Evolutionary conservation across 2,329 filamentous ascomycete genomes (phyloP).

Genomic region (Fusarium incarnatum): DNA sequence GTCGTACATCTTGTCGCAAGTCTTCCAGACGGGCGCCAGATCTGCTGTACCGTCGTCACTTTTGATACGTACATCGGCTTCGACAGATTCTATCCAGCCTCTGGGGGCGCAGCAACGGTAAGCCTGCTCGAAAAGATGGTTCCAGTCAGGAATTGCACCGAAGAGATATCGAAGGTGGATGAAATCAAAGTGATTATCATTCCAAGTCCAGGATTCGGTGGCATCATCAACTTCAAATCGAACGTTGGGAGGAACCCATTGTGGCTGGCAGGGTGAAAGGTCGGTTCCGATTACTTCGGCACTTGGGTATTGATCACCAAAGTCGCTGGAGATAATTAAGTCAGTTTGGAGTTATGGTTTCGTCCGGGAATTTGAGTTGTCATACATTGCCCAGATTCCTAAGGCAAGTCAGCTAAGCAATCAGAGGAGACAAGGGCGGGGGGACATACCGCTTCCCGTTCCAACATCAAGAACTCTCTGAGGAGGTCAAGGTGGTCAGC

Average conservation of each 20-base stretch:
- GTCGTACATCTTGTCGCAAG: slow-evolving; percentile 12
- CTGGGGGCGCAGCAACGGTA: slow-evolving; percentile 37
- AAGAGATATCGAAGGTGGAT: slow-evolving; percentile 40
- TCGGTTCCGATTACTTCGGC: slow-evolving; percentile 34
- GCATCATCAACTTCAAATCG: slow-evolving; percentile 40
- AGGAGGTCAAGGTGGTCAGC: accelerated
- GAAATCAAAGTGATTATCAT: slow-evolving; percentile 25
- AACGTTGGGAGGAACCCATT: slow-evolving; percentile 41
- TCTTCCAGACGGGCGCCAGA: neutral
- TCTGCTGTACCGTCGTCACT: slow-evolving; percentile 36
- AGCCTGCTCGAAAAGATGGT: slow-evolving; percentile 25
- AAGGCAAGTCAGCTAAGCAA: accelerated
- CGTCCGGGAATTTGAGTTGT: accelerated
- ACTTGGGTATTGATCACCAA: slow-evolving; percentile 33
- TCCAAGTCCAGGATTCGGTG: slow-evolving; percentile 32
- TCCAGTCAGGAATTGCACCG: slow-evolving; percentile 37
- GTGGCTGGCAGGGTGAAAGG: slow-evolving; percentile 36
- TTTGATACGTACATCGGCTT: slow-evolving; percentile 24
- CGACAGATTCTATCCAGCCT: slow-evolving; percentile 39
- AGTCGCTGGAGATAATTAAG: slow-evolving; percentile 5
- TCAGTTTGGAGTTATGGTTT: neutral
- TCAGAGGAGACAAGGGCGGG: accelerated
- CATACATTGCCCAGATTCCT: slow-evolving; percentile 32
- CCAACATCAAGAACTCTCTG: slow-evolving; percentile 26
- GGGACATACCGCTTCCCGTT: slow-evolving; percentile 19